phyloP scores from a whole-genome alignment of 2,329 filamentous ascomycete species.

The Leptosphaerulina australis region DNA sequence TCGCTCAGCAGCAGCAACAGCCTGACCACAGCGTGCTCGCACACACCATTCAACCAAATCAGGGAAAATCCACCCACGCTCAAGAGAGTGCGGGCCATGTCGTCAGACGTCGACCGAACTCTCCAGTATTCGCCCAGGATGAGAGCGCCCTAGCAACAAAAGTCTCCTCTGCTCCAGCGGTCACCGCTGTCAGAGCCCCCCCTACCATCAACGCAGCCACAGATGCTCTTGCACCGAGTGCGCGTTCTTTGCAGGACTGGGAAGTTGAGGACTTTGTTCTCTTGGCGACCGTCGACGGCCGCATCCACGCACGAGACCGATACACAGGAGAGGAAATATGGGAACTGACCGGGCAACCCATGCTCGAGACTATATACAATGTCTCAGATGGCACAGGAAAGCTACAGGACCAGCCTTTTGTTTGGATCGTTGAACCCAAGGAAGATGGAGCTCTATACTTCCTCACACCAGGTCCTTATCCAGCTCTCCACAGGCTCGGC shows the following conservation, averaged over 20 bases:
- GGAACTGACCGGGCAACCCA: slow-evolving; percentile 84
- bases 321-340: slow-evolving; percentile 83
- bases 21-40: slow-evolving; percentile 32
- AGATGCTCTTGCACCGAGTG: slow-evolving; percentile 65
- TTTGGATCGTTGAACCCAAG: slow-evolving; percentile 95
- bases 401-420: slow-evolving; percentile 75
- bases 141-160: slow-evolving; percentile 97
- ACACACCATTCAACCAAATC: slow-evolving; percentile 25
- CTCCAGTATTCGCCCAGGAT: slow-evolving; percentile 58
- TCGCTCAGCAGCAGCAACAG: slow-evolving; percentile 52
- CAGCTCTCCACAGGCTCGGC: slow-evolving; percentile 67
- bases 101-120: slow-evolving; percentile 32
- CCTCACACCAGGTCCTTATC: slow-evolving; percentile 71
- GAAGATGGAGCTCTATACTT: slow-evolving; percentile 86
- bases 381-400: slow-evolving; percentile 50
- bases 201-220: slow-evolving; percentile 63
- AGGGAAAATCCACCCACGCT: slow-evolving; percentile 24
- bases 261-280: slow-evolving; percentile 99
- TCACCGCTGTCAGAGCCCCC: slow-evolving; percentile 91
- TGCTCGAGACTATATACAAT: slow-evolving; percentile 87
- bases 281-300: slow-evolving; percentile 99
- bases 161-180: slow-evolving; percentile 75
- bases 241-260: slow-evolving; percentile 98
- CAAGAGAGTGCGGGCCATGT: slow-evolving; percentile 27
- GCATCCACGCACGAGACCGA: slow-evolving; percentile 88